Base-by-base conservation (phyloP, 2,329 filamentous ascomycete genomes). In the Colletotrichum sp. region DNA sequence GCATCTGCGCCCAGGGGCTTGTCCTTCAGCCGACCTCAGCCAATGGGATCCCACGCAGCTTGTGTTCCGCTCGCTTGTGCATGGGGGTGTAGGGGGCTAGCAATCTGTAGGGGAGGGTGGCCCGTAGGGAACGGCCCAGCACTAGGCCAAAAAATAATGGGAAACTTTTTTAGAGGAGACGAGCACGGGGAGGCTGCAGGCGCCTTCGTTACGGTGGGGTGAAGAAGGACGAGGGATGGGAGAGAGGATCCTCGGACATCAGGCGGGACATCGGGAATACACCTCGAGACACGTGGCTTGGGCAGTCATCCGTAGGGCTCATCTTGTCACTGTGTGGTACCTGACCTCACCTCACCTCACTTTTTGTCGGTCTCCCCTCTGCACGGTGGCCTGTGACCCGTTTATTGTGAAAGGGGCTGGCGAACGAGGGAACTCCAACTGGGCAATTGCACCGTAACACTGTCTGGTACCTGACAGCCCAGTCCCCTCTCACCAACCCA, bases 171-270 rank as follows among this genome's bases (percentile, higher is more conserved):
- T 65, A 48, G 43, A 21, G 43, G 43, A 63, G 62, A 56, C 21
- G 55, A 73, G 62, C 56, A 75, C 69, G 68, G 72, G 68, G 72
- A 72, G 72, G 61, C 62, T 66, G 69, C 72, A 70, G 58, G 68
- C 62, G 72, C 56, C 48, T 74, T 66, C 68, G 55, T 34, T 66
- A 16, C 16, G 72, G 68, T 66, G 72, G 72, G 61, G 68, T 34
- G 14, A 36, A 28, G 59, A 55, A 34, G 18, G 52, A 48, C n/a
- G 43, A 48, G 43, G 43, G 43, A 48, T 48, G 43, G 18, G n/a
- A 48, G 12, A 69, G 12, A 68, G 69, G 63, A 73, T 69, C 21
- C 73, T 75, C 21, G 63, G 64, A 73, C 64, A 69, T 75, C 73
- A 69, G 64, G 69, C 69, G 73, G 69, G 48, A 75, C 73, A 64